Base-by-base conservation (phyloP, 1,284 basidiomycete species). In the Fomes fomentarius region DNA sequence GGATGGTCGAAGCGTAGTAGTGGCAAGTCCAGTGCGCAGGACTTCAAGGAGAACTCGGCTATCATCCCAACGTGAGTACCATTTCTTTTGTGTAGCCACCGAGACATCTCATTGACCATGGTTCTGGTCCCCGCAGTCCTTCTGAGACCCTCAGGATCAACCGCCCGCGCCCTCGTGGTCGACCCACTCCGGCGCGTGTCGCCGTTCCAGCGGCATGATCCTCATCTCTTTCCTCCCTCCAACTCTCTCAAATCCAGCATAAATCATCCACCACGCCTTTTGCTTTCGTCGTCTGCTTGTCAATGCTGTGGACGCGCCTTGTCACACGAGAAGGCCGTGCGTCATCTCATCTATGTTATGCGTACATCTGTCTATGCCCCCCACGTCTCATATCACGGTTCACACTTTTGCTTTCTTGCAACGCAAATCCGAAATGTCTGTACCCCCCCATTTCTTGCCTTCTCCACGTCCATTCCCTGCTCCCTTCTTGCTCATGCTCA, bases 1-100 rank as follows among this genome's bases (percentile, higher is more conserved):
- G 86, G 85, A 3, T 84, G 81, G 83, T 71, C 81, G 31, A 90
- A 87, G 70, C 80, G 81, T 75, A 79, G 56, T 73, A 78, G 56
- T 12, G 64, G 63, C 39, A 67, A 65, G 58, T 63, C 64, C 9
- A 61, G 52, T 41, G 59, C 63, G 12, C 57, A 57, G 42, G 62
- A 63, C 35, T 58, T 56, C 58, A 85, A 87, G 70, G 84, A 87
- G 69, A 85, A 83, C 25, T 65, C 47, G 54, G 73, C 73, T 42
- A 70, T 81, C 52, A 76, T 76, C 65, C 59, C 59, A 14, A 84
- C 80, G 87, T 89, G 65, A 65, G 84, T 81, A 3, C 19, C 47
- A 21, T 41, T 37, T 47, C 30, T 39, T 46, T 7, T 38, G 14
- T 49, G 25, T 25, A 30, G 14, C 17, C 48, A 47, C n/a, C n/a